Evolutionary conservation across 1,284 basidiomycete genomes (phyloP).

Genomic region (Macrocystidia cucumis): DNA sequence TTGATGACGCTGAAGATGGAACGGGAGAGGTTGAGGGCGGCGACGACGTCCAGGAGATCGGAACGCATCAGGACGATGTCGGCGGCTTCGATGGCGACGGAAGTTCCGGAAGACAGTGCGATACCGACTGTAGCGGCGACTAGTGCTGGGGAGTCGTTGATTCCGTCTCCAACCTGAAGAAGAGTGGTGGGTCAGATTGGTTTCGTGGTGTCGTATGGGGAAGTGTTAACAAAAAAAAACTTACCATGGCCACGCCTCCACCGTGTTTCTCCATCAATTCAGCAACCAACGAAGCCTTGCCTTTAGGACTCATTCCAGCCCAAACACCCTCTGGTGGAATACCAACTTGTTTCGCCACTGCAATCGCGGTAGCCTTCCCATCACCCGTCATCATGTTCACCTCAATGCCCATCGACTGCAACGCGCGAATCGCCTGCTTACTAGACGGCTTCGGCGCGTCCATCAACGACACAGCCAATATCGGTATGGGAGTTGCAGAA

Average conservation of each 20-base stretch:
- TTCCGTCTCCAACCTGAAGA: constrained; percentile 90
- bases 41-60: constrained; percentile 94
- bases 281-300: constrained; percentile 78
- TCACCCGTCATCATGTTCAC: constrained; percentile 93
- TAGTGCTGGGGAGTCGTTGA: constrained; percentile 97
- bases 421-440: constrained; percentile 68
- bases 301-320: constrained; percentile 88
- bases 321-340: constrained; percentile 77
- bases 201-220: neutral
- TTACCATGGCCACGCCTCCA: constrained; percentile 83
- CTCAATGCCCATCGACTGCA: constrained; percentile 83
- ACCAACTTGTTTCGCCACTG: constrained; percentile 83
- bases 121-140: constrained; percentile 95
- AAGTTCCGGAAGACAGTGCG: constrained; percentile 92
- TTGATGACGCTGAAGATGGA: constrained; percentile 89
- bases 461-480: constrained; percentile 72
- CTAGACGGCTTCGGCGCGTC: constrained; percentile 84
- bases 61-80: constrained; percentile 97
- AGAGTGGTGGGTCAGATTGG: constrained; percentile 7
- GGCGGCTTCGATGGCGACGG: constrained; percentile 96
- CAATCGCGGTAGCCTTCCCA: constrained; percentile 71
- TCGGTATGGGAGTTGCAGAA: constrained; percentile 35
- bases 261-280: constrained; percentile 69
- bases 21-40: constrained; percentile 86
- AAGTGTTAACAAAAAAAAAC: constrained; percentile 14